Base-by-base conservation (phyloP, 1,284 basidiomycete species). In the Heterobasidion occidentale region DNA sequence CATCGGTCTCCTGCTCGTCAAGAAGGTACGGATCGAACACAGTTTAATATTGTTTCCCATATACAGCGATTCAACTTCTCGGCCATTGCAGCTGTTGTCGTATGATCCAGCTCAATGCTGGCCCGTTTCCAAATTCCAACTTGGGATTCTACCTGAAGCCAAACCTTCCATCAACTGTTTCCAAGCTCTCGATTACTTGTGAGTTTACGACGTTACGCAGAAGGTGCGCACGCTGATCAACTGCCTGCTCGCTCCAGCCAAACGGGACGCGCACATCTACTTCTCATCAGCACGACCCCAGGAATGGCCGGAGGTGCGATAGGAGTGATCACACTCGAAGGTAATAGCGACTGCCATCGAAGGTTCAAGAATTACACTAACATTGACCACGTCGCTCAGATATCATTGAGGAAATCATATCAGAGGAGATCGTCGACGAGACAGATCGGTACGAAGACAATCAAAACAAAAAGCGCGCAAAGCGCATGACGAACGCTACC, bases 61-160 rank as follows among this genome's bases (percentile, higher is more conserved):
- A 27, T 5, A 27, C 27, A 27, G 27, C 27, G 5, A 27, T 7
- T 45, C 42, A 45, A 45, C 42, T 45, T 27, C 27, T 27, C 27
- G 27, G 27, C 27, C 27, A 6, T 27, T 27, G 2, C 67, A 94
- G 88, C 83, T 99, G 45, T 84, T 98, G 54, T 81, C 83, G 1
- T 98, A 98, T 68, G 94, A 98, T 69, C 93, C 94, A 0, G 81
- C 90, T 17, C 80, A 90, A 67, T 81, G 79, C 1, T 79, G 83
- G 59, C 88, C 88, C 1, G 90, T 96, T 0, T 88, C 85, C 2
- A 73, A 80, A 47, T 90, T 93, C 67, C 72, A 77, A 1, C 75
- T 94, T 0, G 84, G 88, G 0, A 91, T 95, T n/a, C 71, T 98
- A 3, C 96, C 96, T 0, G 95, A 99, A 73, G 94, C 94, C 7